Evolutionary conservation across 1,284 basidiomycete genomes (phyloP).

Genomic region (Puccinia triticina): DNA sequence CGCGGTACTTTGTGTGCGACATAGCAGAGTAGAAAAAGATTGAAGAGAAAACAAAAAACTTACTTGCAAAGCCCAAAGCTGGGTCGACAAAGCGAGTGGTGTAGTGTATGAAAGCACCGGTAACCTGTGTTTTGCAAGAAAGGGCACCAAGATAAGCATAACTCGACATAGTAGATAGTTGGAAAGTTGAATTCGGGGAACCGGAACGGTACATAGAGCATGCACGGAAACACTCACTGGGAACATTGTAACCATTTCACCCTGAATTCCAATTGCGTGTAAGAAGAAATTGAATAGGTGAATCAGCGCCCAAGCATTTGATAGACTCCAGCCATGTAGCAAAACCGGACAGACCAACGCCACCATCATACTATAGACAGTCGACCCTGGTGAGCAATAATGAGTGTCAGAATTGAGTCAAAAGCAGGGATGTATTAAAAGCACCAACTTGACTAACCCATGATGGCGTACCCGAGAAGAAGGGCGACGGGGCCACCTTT

Average conservation of each 20-base stretch:
- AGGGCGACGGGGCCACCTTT: slow-evolving; percentile 38
- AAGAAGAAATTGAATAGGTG: background rate
- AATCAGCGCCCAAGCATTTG: background rate
- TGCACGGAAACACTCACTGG: background rate
- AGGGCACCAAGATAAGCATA: background rate
- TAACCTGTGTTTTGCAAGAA: background rate
- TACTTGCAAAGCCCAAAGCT: slow-evolving; percentile 40
- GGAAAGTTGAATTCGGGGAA: background rate
- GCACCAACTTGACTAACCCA: too few species aligned
- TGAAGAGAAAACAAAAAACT: background rate
- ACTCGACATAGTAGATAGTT: too few species aligned
- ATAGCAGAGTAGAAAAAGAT: too few species aligned
- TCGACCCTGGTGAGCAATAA: background rate
- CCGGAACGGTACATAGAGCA: too few species aligned
- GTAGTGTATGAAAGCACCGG: slow-evolving; percentile 38
- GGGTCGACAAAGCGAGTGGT: slow-evolving; percentile 34
- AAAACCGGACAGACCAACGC: slow-evolving; percentile 27
- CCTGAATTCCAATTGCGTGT: slow-evolving; percentile 15
- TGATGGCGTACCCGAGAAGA: slow-evolving; percentile 27
- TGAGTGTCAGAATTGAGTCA: background rate
- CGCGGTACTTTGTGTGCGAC: too few species aligned
- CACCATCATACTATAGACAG: slow-evolving; percentile 44
- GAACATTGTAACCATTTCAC: slow-evolving; percentile 49
- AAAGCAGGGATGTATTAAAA: background rate
- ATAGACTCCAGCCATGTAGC: background rate